A percentile compares a stretch with the other conserved stretches of the same genome.
Evolutionary conservation across 176 grass and related monocot genomes (phyloP).

Genomic region (Echinochloa phyllopogon): DNA sequence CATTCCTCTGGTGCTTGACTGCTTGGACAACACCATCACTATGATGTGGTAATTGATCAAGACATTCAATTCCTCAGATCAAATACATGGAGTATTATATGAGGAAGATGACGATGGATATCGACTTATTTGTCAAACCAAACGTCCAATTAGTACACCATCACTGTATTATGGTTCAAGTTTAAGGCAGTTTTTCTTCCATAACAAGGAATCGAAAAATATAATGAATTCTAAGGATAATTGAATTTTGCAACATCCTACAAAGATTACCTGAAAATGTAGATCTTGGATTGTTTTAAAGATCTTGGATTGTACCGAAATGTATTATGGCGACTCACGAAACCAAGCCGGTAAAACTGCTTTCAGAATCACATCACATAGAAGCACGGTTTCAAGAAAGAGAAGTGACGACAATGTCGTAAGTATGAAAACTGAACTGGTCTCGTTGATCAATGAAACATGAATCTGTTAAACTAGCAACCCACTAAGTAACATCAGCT

Average conservation of each 20-base stretch:
- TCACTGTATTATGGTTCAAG: too few relatives aligned
- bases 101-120: too few relatives aligned
- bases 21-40: too few relatives aligned
- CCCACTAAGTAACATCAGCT: slow-evolving; percentile 19
- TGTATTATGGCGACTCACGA: background rate
- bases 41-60: too few relatives aligned
- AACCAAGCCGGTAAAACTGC: background rate
- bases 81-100: too few relatives aligned
- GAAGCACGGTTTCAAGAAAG: too few relatives aligned
- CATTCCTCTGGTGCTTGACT: too few relatives aligned
- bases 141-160: background rate
- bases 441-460: slow-evolving; percentile 2
- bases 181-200: too few relatives aligned
- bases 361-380: background rate
- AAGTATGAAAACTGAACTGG: background rate
- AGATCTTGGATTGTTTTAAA: background rate
- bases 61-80: too few relatives aligned
- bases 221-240: too few relatives aligned
- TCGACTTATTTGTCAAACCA: background rate
- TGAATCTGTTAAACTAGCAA: slow-evolving; percentile 19
- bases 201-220: too few relatives aligned
- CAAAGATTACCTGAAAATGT: background rate
- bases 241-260: background rate
- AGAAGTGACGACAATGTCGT: background rate
- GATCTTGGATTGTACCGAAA: background rate